A percentile compares a stretch with the other conserved stretches of the same genome.
Conservation (phyloP, 176 grass and related monocot genomes). For the Cymbopogon citratus region DNA sequence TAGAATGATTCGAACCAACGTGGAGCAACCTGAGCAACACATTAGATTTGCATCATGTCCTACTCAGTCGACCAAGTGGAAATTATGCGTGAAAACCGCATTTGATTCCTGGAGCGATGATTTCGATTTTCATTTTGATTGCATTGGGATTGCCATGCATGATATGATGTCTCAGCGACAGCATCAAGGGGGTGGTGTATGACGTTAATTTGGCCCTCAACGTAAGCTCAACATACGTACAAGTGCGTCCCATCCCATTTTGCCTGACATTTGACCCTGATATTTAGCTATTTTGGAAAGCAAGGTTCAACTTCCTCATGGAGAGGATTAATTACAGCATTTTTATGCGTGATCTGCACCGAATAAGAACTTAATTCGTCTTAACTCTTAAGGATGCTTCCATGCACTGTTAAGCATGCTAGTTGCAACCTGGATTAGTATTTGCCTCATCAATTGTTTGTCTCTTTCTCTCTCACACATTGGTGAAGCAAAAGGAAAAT, state of each 20-base stretch:
- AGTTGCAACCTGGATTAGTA: not conserved
- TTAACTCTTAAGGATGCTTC: too few relatives aligned
- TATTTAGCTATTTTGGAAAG: not conserved
- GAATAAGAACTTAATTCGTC: constrained; percentile 4
- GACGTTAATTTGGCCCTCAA: constrained; percentile 1
- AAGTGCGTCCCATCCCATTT: too few relatives aligned
- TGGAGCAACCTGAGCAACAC: not conserved
- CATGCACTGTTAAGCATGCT: too few relatives aligned
- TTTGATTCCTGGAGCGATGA: not conserved
- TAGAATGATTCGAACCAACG: not conserved
- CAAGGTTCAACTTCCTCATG: not conserved
- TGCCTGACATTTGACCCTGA: too few relatives aligned
- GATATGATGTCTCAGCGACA: not conserved
- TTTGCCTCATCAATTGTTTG: too few relatives aligned
- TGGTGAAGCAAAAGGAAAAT: too few relatives aligned
- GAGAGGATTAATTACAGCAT: not conserved
- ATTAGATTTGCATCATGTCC: not conserved
- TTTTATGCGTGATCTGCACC: not conserved
- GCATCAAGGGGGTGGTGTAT: not conserved
- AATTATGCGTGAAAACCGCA: not conserved
- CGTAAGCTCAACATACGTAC: not conserved
- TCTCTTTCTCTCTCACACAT: too few relatives aligned
- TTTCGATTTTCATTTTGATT: not conserved
- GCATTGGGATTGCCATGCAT: not conserved
- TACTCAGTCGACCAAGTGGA: not conserved